Base-by-base conservation (phyloP, 352 stramenopile species). In the Phytophthora fragariaefolia region DNA sequence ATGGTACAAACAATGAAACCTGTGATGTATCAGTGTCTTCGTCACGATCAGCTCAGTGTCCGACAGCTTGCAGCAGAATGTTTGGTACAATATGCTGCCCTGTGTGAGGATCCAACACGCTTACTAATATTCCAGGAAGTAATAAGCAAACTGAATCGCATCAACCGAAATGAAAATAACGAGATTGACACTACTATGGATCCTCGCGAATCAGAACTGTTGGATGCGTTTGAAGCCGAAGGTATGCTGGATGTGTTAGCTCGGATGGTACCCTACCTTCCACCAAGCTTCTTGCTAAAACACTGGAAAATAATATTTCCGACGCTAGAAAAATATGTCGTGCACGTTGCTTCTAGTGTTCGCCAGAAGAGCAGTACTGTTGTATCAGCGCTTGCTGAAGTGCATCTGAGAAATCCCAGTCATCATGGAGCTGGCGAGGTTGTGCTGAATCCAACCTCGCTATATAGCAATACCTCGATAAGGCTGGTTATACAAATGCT, bases 231-330 rank as follows among this genome's bases (percentile, higher is more conserved):
- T 10, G 79, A 88, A 56, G 82, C 82, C 12, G 82, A 90, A 73
- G 83, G 83, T n/a, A 52, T 90, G 4, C 63, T 93, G 20, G 81
- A 91, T 36, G 81, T 91, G 2, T 56, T 91, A 24, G 74, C 80
- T 27, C 74, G 78, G 27, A 58, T 90, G 10, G 69, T 69, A 0
- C 79, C 78, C 1, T 70, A 50, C 23, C 51, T 92, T 13, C 76
- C 82, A 4, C 57, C 74, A 10, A 9, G 6, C 2, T 93, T 93
- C 58, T 60, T 92, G 6, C 26, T 83, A 32, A 90, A 86, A 51
- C 83, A 93, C 56, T 93, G 85, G 85, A 82, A 77, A 28, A 62
- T 91, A 8, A 68, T 93, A 13, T 91, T 87, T 58, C 80, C 83
- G 7, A 92, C 79, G 5, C 68, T 91, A 27, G 85, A 93, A 56